A percentile compares a stretch with the other conserved stretches of the same genome.
Conservation (phyloP, 164 flowering plant species). For the Dillenia suffruticosa region DNA sequence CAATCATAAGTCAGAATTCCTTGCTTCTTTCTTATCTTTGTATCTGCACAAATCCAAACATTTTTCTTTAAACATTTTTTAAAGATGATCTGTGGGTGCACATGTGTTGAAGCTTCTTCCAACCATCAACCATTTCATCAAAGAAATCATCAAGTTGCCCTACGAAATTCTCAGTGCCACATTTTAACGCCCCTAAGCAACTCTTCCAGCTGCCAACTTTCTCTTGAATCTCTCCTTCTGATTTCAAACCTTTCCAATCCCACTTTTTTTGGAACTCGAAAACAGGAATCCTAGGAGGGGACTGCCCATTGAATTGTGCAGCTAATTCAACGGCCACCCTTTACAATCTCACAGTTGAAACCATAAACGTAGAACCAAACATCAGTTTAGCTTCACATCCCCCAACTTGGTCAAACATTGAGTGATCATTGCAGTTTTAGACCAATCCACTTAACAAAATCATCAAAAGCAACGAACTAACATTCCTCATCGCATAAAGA, state of each 20-base stretch:
- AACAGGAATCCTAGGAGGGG: constrained; percentile 42
- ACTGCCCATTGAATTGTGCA: constrained; percentile 30
- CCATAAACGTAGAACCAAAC: constrained; percentile 74
- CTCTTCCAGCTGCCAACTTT: constrained; percentile 61
- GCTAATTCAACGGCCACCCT: constrained; percentile 60
- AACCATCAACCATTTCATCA: constrained; percentile 95
- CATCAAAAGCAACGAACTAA: constrained; percentile 68
- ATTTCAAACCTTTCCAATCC: constrained; percentile 51
- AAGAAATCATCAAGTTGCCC: constrained; percentile 91
- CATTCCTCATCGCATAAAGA: constrained; percentile 82
- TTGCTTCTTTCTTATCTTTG: too few relatives aligned
- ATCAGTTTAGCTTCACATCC: constrained; percentile 49
- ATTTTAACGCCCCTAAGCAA: constrained; percentile 59
- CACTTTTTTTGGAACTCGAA: constrained; percentile 56
- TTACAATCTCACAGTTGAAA: constrained; percentile 61
- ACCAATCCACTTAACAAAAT: constrained; percentile 77
- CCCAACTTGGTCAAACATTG: constrained; percentile 37
- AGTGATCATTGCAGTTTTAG: constrained; percentile 53
- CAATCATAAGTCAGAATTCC: too few relatives aligned
- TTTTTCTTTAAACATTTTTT: neutral
- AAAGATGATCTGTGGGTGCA: constrained; percentile 70
- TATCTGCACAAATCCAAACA: too few relatives aligned
- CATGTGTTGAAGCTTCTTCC: constrained; percentile 81
- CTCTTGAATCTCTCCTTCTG: constrained; percentile 45
- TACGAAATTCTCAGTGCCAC: constrained; percentile 64